These are phyloP conservation scores for Neocucurbitaria cava DNA, from an alignment of 2,329 filamentous ascomycete genomes.

Conservation along the genomic window DNA sequence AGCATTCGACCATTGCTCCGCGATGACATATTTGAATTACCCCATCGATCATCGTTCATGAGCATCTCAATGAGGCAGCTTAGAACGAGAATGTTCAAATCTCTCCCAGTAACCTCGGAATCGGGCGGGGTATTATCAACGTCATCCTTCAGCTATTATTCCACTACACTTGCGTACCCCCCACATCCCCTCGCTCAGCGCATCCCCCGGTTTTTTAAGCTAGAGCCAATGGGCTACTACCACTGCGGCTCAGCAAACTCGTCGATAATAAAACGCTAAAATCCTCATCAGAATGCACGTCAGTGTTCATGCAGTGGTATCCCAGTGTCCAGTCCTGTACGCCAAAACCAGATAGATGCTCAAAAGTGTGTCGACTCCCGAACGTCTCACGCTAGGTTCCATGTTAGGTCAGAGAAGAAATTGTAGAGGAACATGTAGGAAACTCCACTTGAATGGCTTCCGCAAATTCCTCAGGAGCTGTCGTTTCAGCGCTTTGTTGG, in stretches of 20 bases:
- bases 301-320: constrained; percentile 27
- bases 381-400: constrained; percentile 32
- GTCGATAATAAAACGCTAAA: not conserved
- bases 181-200: not conserved
- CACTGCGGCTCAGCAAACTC: not conserved
- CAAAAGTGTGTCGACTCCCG: constrained; percentile 12
- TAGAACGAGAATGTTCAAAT: too few species aligned
- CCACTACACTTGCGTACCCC: not conserved
- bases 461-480: not conserved
- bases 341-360: constrained; percentile 20
- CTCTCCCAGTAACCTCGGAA: too few species aligned
- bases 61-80: too few species aligned
- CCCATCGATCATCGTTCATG: too few species aligned
- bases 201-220: not conserved
- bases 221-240: not conserved
- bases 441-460: constrained; percentile 8
- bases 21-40: too few species aligned
- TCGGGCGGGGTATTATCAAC: too few species aligned
- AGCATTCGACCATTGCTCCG: too few species aligned
- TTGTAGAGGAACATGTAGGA: constrained; percentile 5
- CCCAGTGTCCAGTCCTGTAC: constrained; percentile 14
- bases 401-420: constrained; percentile 16
- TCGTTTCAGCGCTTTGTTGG: not conserved
- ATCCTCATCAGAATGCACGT: constrained; percentile 1
- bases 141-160: not conserved